phyloP scores from a whole-genome alignment of 179 eudicot genomes.

The Beta macrorhiza region DNA sequence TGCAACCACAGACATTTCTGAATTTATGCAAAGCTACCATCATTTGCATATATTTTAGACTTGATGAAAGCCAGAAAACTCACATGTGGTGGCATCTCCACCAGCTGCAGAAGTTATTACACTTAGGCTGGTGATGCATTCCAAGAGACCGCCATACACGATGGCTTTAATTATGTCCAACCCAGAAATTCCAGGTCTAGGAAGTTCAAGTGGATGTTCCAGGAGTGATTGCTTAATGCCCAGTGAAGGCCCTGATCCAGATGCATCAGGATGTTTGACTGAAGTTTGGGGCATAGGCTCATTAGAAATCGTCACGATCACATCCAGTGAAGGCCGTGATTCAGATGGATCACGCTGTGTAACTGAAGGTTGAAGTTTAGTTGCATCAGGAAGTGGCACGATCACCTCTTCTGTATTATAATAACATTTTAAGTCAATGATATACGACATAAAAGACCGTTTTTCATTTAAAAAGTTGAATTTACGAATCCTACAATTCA shows the following conservation, averaged over 20 bases:
- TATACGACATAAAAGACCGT: not conserved
- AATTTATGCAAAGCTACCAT: not conserved
- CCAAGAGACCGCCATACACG: slow-evolving; percentile 82
- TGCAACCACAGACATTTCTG: not conserved
- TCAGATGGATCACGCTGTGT: not conserved
- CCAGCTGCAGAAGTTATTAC: slow-evolving; percentile 87
- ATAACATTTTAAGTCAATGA: not conserved
- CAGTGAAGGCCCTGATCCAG: slow-evolving; percentile 2
- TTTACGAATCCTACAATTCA: not conserved
- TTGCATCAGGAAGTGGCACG: slow-evolving; percentile 1
- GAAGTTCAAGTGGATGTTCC: not conserved
- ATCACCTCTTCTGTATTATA: slow-evolving; percentile 28
- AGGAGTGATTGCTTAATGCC: not conserved
- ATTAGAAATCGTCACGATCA: slow-evolving; percentile 8
- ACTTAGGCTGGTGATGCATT: slow-evolving; percentile 76
- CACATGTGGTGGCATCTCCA: slow-evolving; percentile 80
- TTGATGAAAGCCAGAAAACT: slow-evolving; percentile 25
- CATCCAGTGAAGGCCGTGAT: slow-evolving; percentile 7
- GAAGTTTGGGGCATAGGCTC: not conserved
- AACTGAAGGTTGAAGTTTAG: not conserved
- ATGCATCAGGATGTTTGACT: not conserved
- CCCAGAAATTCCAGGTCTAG: slow-evolving; percentile 24
- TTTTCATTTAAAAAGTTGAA: not conserved
- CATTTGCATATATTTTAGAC: not conserved
- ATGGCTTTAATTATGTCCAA: slow-evolving; percentile 73